Base-by-base conservation (phyloP, 352 stramenopile species). In the Salisapilia sapeloensis region DNA sequence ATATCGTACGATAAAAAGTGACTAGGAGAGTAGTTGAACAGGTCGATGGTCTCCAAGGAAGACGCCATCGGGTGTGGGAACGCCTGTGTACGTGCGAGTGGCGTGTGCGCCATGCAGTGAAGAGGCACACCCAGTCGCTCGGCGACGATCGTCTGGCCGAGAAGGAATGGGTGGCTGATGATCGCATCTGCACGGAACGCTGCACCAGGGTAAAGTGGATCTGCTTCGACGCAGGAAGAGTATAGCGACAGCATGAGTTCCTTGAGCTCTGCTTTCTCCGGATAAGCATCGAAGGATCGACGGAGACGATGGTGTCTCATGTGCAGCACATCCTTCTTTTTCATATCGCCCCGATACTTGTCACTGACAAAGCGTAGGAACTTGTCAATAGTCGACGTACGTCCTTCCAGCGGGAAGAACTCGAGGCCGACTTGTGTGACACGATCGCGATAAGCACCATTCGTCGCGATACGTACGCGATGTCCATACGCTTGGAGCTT, bases 391-490 rank as follows among this genome's bases (percentile, higher is more conserved):
- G 54, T 80, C 12, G 50, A 57, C 0, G 55, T 40, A 23, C 45
- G 55, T 11, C 71, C 71, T 21, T 53, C 58, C 14, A 86, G 58
- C 12, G 71, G 60, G 35, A 65, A 83, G 32, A 83, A 86, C 24
- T 82, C 64, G 4, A 86, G 40, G 6, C 67, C 66, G 30, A 50
- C 44, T 16, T 36, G 48, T 7, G 63, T 42, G 20, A 96, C 70
- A 2, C 61, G 64, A 7, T 72, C 35, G 0, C 82, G 58, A 50
- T 86, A 81, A 5, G 56, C 57, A 16, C 62, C 60, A 35, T 90
- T 83, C 6, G 81, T 89, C 1, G 83, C 86, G 22, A 97, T 72
- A 4, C 89, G 65, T 1, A 97, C 84, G 18, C 72, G 63, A 49
- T 97, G 89, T 1, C 86, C 86, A 23, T 92, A 49, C 0, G 48